Evolutionary conservation across 768 basidiomycete genomes (phyloP).

Genomic region (Lactarius sanguifluus): DNA sequence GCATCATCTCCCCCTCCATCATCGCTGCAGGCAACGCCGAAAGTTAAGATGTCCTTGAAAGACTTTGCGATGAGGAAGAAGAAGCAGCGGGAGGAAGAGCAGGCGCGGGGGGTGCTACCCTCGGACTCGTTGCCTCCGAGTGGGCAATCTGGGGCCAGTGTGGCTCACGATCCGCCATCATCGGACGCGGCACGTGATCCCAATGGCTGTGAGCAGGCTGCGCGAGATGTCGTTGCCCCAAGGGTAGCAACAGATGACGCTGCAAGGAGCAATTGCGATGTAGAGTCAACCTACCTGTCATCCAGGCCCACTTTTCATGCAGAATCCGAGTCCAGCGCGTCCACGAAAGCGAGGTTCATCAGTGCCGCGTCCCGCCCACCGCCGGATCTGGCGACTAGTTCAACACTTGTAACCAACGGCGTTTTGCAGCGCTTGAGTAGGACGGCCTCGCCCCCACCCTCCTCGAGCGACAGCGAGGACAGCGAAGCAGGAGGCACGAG

Average conservation of each 20-base stretch:
- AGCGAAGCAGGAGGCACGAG: conserved; percentile 19
- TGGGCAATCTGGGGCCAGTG: not conserved
- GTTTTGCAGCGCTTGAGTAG: conserved; percentile 15
- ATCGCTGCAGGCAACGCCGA: conserved; percentile 10
- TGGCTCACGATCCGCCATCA: not conserved
- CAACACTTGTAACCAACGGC: conserved; percentile 5
- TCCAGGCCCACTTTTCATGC: not conserved
- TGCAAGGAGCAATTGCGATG: not conserved
- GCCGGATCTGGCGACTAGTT: conserved; percentile 1
- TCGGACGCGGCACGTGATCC: not conserved
- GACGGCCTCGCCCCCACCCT: conserved; percentile 22
- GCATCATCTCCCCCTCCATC: conserved; percentile 15
- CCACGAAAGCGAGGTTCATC: conserved; percentile 1
- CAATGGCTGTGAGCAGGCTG: not conserved
- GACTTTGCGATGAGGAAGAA: conserved; percentile 31
- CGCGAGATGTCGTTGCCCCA: not conserved
- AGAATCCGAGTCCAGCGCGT: conserved; percentile 1
- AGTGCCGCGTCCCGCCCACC: not conserved
- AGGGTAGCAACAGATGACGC: not conserved
- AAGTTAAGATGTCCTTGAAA: conserved; percentile 31
- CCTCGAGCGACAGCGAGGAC: conserved; percentile 24
- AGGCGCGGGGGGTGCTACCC: conserved; percentile 1
- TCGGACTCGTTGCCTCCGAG: not conserved
- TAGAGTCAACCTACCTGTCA: not conserved
- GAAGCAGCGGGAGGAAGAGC: conserved; percentile 30